Conservation (phyloP, 805 yeast genomes). For the Candida pini region DNA sequence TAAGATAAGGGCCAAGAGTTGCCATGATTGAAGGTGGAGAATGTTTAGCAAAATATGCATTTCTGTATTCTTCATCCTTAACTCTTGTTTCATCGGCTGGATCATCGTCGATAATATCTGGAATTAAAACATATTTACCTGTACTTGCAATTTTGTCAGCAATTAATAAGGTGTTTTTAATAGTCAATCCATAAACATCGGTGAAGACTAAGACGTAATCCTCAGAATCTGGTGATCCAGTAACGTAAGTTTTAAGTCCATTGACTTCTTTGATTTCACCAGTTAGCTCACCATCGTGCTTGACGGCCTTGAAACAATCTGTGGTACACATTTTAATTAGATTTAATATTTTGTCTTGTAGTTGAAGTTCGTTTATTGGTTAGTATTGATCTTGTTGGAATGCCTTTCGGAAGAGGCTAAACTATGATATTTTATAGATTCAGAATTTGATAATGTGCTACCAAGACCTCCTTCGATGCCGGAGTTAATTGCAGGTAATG, state of each 20-base stretch:
- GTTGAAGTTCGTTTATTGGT: too few species aligned
- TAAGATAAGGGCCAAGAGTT: slow-evolving; percentile 1
- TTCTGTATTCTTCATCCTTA: slow-evolving; percentile 17
- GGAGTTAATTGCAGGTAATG: too few species aligned
- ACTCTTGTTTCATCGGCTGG: slow-evolving; percentile 29
- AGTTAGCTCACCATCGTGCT: slow-evolving; percentile 45
- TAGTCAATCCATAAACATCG: slow-evolving; percentile 57
- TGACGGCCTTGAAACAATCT: slow-evolving; percentile 38
- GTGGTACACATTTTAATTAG: slow-evolving; percentile 38
- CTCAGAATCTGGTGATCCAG: slow-evolving; percentile 38
- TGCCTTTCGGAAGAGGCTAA: too few species aligned
- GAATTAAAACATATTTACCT: slow-evolving; percentile 60
- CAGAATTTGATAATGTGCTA: too few species aligned
- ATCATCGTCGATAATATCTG: slow-evolving; percentile 59
- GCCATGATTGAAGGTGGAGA: slow-evolving; percentile 1
- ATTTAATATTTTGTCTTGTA: too few species aligned
- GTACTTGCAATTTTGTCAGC: slow-evolving; percentile 55
- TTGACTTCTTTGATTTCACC: slow-evolving; percentile 37
- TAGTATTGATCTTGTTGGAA: too few species aligned
- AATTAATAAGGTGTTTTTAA: slow-evolving; percentile 47
- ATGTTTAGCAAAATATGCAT: slow-evolving; percentile 50
- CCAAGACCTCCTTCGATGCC: too few species aligned
- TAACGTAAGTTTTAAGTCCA: slow-evolving; percentile 39
- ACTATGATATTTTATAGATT: too few species aligned
- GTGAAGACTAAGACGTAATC: slow-evolving; percentile 53